Evolutionary conservation across 2,329 filamentous ascomycete species (phyloP).

Genomic region (Aspergillus versicolor): DNA sequence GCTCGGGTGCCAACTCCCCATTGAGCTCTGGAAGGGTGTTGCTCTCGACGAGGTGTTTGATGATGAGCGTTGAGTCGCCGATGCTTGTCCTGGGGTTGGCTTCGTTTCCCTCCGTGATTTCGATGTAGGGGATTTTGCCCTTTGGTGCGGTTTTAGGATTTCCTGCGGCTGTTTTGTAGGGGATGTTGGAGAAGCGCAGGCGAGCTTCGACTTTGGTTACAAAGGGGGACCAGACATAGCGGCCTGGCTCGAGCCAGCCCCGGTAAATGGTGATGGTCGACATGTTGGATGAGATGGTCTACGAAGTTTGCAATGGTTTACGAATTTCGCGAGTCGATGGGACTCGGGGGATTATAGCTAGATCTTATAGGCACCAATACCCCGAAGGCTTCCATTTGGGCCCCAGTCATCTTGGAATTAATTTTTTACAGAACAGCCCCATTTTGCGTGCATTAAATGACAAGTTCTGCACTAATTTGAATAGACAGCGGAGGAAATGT

Average conservation of each 20-base stretch:
- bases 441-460: not conserved
- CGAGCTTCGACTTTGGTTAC: conserved; percentile 63
- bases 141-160: conserved; percentile 49
- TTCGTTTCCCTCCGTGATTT: conserved; percentile 24
- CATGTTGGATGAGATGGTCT: not conserved
- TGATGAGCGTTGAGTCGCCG: conserved; percentile 58
- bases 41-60: conserved; percentile 43
- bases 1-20: conserved; percentile 34
- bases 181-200: conserved; percentile 53
- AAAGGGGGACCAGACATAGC: conserved; percentile 61
- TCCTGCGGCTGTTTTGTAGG: conserved; percentile 50
- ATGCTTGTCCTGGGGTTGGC: conserved; percentile 24
- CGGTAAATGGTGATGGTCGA: conserved; percentile 47
- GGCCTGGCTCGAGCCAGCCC: conserved; percentile 44
- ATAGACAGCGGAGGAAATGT: not conserved
- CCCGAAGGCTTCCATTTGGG: not conserved
- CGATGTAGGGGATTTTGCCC: conserved; percentile 62
- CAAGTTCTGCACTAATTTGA: not conserved
- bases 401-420: not conserved
- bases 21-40: conserved; percentile 53
- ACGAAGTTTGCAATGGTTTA: not conserved
- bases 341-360: too few relatives aligned
- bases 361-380: not conserved
- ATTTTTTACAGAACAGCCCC: not conserved
- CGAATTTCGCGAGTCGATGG: not conserved